These are phyloP conservation scores for Lithohypha guttulata DNA, from an alignment of 2,329 filamentous ascomycete species.

Conservation along the genomic window DNA sequence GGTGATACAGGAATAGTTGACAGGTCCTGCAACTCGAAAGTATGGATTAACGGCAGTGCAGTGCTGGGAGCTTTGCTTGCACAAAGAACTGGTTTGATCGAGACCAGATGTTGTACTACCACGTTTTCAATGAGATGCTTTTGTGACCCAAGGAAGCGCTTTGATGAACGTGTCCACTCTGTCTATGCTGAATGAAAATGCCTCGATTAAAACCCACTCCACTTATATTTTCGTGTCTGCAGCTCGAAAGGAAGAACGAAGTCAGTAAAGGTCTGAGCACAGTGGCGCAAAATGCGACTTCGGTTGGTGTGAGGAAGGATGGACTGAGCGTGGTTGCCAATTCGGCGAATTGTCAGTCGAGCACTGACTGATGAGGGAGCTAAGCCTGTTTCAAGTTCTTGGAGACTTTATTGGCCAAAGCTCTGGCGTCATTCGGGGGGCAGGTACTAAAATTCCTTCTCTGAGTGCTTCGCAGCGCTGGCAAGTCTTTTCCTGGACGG, in stretches of 20 bases:
- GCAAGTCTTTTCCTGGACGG: not conserved
- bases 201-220: not conserved
- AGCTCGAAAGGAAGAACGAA: too few species aligned
- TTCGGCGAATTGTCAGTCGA: too few species aligned
- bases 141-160: not conserved
- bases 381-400: not conserved
- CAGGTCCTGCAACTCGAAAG: slow-evolving; percentile 1
- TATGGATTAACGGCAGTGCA: not conserved
- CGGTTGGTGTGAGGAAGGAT: too few species aligned
- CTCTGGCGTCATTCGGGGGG: not conserved
- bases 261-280: too few species aligned
- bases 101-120: slow-evolving; percentile 1
- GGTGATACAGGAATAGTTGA: slow-evolving; percentile 2
- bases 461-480: not conserved
- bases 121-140: not conserved
- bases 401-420: not conserved
- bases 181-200: not conserved
- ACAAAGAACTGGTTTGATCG: slow-evolving; percentile 3
- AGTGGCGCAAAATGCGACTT: too few species aligned
- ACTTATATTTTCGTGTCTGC: too few species aligned
- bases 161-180: not conserved
- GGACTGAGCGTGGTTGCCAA: too few species aligned
- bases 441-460: not conserved
- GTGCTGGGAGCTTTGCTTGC: not conserved
- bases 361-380: not conserved